Evolutionary conservation across 768 basidiomycete genomes (phyloP).

Genomic region (Pleurotus tuber-regium): DNA sequence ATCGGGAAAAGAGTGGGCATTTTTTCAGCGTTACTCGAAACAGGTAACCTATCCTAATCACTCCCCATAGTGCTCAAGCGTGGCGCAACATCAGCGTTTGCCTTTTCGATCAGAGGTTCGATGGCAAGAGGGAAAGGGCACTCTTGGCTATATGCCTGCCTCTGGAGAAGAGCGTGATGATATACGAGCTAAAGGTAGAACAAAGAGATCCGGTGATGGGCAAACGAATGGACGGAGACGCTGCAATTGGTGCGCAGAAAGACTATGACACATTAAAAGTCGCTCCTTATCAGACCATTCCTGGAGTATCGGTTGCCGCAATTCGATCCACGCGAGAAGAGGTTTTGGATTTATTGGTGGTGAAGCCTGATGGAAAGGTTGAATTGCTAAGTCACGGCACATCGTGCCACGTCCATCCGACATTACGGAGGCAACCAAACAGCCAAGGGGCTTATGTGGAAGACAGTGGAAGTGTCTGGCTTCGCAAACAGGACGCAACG

Average conservation of each 20-base stretch:
- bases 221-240: too few species aligned
- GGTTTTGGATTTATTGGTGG: slow-evolving; percentile 67
- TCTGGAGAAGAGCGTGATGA: slow-evolving; percentile 35
- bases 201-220: too few species aligned
- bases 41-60: slow-evolving; percentile 7
- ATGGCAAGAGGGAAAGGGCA: slow-evolving; percentile 49
- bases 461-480: too few species aligned
- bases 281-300: slow-evolving; percentile 29
- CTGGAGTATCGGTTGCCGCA: slow-evolving; percentile 52
- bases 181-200: slow-evolving; percentile 51
- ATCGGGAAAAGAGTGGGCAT: background rate
- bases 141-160: slow-evolving; percentile 58
- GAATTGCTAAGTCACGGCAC: too few species aligned
- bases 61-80: slow-evolving; percentile 30
- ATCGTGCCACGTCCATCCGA: too few species aligned
- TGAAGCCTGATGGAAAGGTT: slow-evolving; percentile 55
- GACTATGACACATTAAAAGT: slow-evolving; percentile 42
- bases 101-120: slow-evolving; percentile 64
- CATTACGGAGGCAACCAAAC: too few species aligned
- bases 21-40: slow-evolving; percentile 25
- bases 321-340: slow-evolving; percentile 60
- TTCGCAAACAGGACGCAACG: too few species aligned
- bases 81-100: slow-evolving; percentile 53
- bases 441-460: too few species aligned
- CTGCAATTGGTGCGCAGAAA: too few species aligned